Percentiles rank a stretch among this genome's conserved stretches.
Evolutionary conservation across 768 basidiomycete species (phyloP).

Genomic region (Phanerochaete carnosa): DNA sequence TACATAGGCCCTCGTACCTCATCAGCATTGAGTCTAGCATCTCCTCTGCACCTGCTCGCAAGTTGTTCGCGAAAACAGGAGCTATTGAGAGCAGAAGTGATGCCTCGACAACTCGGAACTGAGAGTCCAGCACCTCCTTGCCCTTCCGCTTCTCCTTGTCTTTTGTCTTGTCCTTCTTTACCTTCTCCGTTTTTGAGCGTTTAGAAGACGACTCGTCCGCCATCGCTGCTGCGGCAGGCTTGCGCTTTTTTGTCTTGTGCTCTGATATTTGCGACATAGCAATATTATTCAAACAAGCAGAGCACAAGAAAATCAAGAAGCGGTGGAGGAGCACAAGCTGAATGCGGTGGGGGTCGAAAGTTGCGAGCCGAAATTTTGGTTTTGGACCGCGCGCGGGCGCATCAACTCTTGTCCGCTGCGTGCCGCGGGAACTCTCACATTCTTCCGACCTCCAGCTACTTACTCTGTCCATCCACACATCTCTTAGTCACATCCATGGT

Average conservation of each 20-base stretch:
- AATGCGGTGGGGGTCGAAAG: background rate
- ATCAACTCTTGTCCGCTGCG: slow-evolving; percentile 1
- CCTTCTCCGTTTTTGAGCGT: slow-evolving; percentile 30
- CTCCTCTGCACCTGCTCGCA: slow-evolving; percentile 76
- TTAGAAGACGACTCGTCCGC: slow-evolving; percentile 28
- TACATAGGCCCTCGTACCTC: slow-evolving; percentile 53
- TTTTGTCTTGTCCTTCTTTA: slow-evolving; percentile 28
- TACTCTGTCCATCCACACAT: background rate
- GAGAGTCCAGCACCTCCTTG: slow-evolving; percentile 28
- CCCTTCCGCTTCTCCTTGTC: slow-evolving; percentile 20
- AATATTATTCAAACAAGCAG: background rate
- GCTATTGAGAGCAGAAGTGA: slow-evolving; percentile 72
- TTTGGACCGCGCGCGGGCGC: slow-evolving; percentile 1
- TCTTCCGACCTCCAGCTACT: background rate
- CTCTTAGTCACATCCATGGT: background rate
- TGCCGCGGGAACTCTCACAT: background rate
- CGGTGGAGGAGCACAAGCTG: background rate
- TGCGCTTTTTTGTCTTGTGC: slow-evolving; percentile 46
- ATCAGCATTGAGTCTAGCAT: slow-evolving; percentile 94
- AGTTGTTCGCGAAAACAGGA: slow-evolving; percentile 74
- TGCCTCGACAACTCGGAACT: slow-evolving; percentile 65
- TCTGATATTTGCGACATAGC: slow-evolving; percentile 19
- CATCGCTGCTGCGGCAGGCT: slow-evolving; percentile 29
- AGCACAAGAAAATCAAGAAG: background rate
- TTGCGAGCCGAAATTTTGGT: slow-evolving; percentile 9